Evolutionary conservation across 257 asterid species (phyloP), one percentile per base, ranked within the genome.

Genomic region (Cruciata laevipes): DNA sequence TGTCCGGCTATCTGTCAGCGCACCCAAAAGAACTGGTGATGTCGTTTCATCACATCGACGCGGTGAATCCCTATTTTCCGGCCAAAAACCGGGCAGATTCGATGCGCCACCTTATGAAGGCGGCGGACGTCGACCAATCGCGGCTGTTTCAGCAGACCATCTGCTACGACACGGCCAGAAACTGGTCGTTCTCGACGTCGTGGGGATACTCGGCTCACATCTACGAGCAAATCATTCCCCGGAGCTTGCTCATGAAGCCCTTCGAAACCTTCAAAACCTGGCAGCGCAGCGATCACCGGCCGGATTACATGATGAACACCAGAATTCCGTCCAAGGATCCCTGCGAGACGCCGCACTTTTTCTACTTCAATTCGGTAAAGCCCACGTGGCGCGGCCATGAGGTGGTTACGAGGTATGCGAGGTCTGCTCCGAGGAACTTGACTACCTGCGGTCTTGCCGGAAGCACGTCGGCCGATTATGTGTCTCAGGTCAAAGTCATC

Each of bases 301-400:
- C 92, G 12, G 65, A 74, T 31, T 86, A 73, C 73, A 81, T 86
- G 94, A 78, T 89, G 74, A 81, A 89, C 71, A 83, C 93, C 17
- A 78, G 96, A 16, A 30, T 7, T 25, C 80, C 75, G 11, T 66
- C 75, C 0, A 3, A 20, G 2, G 79, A 75, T 49, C 75, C 91
- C 0, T 89, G 96, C 68, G 79, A 80, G 4, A 76, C 83, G 23
- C 96, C 96, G 2, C 91, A 89, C n/a, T 6, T 76, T 0, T 89
- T 84, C 67, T 89, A 74, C 76, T 74, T 78, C 5, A 56, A 82
- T 2, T 74, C 76, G 0, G 3, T 79, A 0, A 21, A 77, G 6
- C 74, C 27, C 20, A 76, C 63, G 2, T 49, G 30, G 0, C 30
- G 42, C 8, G 31, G 57, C 8, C 25, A 69, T 66, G 73, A 75